phyloP scores from a whole-genome alignment of 257 asterid genomes.

The Anisodus acutangulus region DNA sequence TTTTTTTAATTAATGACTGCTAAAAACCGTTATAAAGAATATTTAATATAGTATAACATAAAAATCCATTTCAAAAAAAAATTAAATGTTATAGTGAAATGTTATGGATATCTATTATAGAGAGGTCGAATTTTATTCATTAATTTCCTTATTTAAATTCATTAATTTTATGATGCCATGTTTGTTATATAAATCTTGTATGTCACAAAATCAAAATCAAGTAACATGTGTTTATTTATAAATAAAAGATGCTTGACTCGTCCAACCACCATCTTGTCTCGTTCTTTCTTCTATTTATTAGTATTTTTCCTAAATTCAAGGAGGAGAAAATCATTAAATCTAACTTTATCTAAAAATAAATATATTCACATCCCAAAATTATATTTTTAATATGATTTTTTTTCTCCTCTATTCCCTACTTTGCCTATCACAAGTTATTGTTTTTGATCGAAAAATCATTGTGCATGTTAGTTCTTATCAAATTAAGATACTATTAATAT shows the following conservation, averaged over 20 bases:
- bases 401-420: background rate
- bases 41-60: too few relatives aligned
- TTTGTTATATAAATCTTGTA: too few relatives aligned
- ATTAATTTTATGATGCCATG: background rate
- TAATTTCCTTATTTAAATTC: background rate
- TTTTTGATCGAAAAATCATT: background rate
- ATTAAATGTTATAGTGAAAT: too few relatives aligned
- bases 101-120: too few relatives aligned
- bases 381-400: background rate
- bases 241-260: background rate
- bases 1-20: too few relatives aligned
- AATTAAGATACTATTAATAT: too few relatives aligned
- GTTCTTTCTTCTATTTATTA: background rate
- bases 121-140: too few relatives aligned
- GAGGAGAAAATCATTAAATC: background rate
- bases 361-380: background rate
- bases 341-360: background rate
- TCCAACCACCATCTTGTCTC: background rate
- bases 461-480: too few relatives aligned
- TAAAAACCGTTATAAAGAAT: too few relatives aligned
- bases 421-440: too few relatives aligned
- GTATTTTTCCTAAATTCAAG: too few relatives aligned
- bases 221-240: background rate
- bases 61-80: too few relatives aligned
- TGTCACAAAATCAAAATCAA: background rate